Evolutionary conservation across 257 asterid genomes (phyloP), one percentile per base, ranked within the genome.

Genomic region (Capsicum chinense): DNA sequence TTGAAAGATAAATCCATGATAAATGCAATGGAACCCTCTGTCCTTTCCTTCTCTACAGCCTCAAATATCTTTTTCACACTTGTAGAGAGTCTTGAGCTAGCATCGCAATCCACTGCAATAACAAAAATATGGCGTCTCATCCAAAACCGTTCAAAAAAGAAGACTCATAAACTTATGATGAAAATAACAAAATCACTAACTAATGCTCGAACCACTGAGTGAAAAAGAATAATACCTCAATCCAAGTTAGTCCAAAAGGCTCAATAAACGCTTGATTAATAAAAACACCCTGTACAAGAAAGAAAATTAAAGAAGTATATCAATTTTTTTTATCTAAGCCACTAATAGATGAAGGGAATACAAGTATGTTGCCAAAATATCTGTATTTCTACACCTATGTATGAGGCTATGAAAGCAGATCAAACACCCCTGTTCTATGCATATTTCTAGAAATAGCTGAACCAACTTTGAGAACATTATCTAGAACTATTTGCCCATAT

Each of bases 211-310:
- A 69, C 69, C 73, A 56, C 10, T 63, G 59, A 81, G 60, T 76
- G 66, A n/a, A 62, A 59, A 85, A 80, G 84, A 73, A 85, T 26
- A 26, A 26, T 91, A 96, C 99, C 99, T 97, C 99, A 80, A 97
- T 97, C 83, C 95, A 91, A n/a, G 99, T 97, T 84, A 97, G 98
- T 78, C 99, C 99, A 85, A 97, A 97, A 80, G 99, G 99, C 90
- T 97, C 99, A 8, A 97, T 95, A 73, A 95, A 91, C 88, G 99
- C 99, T 87, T 98, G 98, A 86, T 95, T 97, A 57, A 97, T 95
- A 91, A 97, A 97, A 85, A 97, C 99, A 39, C 99, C 99, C 99
- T 97, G 97, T 26, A 26, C 33, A 64, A 83, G 83, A 88, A 84
- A 79, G 81, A 79, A 76, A 69, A 54, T 50, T 48, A 12, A 84